These are phyloP conservation scores for Vanilla planifolia DNA, from an alignment of 106 monocot genomes.

Conservation along the genomic window DNA sequence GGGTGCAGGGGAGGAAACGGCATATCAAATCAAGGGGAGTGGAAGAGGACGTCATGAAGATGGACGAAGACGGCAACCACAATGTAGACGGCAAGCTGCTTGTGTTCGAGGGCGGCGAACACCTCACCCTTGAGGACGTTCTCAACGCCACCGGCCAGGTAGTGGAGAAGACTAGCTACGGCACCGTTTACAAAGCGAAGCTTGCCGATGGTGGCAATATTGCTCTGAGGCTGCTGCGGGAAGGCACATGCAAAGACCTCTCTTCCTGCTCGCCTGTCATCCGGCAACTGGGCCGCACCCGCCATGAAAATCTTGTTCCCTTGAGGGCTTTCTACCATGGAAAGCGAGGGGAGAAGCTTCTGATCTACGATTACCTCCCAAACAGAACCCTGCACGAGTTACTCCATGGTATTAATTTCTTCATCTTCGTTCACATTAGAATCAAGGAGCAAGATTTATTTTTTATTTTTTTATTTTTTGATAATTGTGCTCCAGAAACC, in stretches of 20 bases:
- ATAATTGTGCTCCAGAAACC: slow-evolving; percentile 18
- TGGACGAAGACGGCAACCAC: slow-evolving; percentile 20
- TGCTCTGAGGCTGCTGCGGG: slow-evolving; percentile 60
- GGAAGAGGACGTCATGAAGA: slow-evolving; percentile 32
- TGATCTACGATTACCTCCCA: slow-evolving; percentile 82
- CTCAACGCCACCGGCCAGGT: slow-evolving; percentile 90
- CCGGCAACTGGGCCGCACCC: slow-evolving; percentile 54
- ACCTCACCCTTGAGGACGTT: slow-evolving; percentile 77
- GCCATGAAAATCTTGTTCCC: slow-evolving; percentile 73
- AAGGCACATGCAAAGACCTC: slow-evolving; percentile 64
- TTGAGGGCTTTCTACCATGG: slow-evolving; percentile 91
- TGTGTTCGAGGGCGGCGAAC: slow-evolving; percentile 84
- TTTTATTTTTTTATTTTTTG: background rate
- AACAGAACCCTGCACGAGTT: slow-evolving; percentile 54
- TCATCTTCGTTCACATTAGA: background rate
- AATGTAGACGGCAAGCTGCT: slow-evolving; percentile 57
- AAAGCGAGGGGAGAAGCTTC: slow-evolving; percentile 87
- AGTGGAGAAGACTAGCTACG: slow-evolving; percentile 87
- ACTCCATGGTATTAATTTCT: slow-evolving; percentile 46
- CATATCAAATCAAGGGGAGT: slow-evolving; percentile 12
- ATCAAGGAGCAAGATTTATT: background rate
- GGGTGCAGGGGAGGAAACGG: slow-evolving; percentile 58
- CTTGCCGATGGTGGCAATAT: slow-evolving; percentile 70
- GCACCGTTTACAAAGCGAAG: slow-evolving; percentile 96
- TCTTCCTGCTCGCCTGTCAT: slow-evolving; percentile 49